Evolutionary conservation across 2,329 filamentous ascomycete species (phyloP).

Genomic region (Exophiala sp.): DNA sequence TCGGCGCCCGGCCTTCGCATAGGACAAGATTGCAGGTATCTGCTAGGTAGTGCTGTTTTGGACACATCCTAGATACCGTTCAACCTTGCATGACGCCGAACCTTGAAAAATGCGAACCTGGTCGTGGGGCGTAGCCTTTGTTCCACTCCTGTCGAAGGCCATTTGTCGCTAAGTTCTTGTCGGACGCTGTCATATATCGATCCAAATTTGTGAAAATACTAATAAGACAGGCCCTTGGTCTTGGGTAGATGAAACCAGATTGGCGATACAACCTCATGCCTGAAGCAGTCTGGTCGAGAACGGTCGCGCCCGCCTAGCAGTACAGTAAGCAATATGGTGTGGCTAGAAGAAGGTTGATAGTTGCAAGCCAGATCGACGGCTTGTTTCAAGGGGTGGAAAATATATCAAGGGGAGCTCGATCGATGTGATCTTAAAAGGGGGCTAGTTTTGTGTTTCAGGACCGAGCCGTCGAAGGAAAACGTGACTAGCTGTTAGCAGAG

Average conservation of each 20-base stretch:
- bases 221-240: too few species aligned
- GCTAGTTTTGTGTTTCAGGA: neutral
- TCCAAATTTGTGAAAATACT: too few species aligned
- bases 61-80: slow-evolving; percentile 1
- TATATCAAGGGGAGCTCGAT: neutral
- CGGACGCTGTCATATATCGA: too few species aligned
- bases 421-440: neutral
- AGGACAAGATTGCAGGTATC: slow-evolving; percentile 19
- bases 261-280: neutral
- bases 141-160: slow-evolving; percentile 11
- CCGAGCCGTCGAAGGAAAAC: neutral
- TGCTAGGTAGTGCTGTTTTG: slow-evolving; percentile 1
- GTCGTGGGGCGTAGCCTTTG: slow-evolving; percentile 2
- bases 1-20: too few species aligned
- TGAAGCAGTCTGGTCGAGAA: slow-evolving; percentile 9
- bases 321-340: slow-evolving; percentile 3
- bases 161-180: neutral
- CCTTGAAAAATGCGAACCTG: neutral
- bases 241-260: neutral
- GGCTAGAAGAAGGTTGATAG: neutral
- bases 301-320: neutral
- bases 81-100: slow-evolving; percentile 4
- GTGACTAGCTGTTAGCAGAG: neutral
- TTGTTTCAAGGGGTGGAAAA: slow-evolving; percentile 17
- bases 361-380: slow-evolving; percentile 4